Base-by-base conservation (phyloP, 345 rosid species). In the Cardamine chenopodiifolia region DNA sequence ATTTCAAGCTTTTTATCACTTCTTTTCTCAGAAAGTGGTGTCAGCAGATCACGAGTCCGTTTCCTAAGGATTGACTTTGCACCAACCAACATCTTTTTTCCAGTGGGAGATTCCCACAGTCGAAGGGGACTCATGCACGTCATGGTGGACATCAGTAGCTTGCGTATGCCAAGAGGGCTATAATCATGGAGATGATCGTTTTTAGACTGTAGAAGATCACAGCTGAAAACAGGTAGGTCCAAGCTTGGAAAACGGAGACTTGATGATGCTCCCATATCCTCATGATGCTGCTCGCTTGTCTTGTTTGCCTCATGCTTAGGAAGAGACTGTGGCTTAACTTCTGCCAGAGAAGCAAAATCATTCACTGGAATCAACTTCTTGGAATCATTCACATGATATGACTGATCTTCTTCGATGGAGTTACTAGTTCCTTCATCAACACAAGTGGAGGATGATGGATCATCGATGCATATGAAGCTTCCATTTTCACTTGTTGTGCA, bases 111-210 rank as follows among this genome's bases (percentile, higher is more conserved):
- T 66, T 87, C 96, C 99, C 97, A 90, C 64, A 92, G 80, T 77
- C 91, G 82, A 81, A 92, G 87, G 49, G 99, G 99, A 70, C 93
- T 87, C 68, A 92, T 83, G 82, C 97, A 88, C 81, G 87, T 83
- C 88, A 85, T 83, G 74, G 94, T 87, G 61, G 96, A 87, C 91
- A 92, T 84, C 90, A 89, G 89, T 69, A 95, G 79, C 82, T 95
- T 97, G 60, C 99, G 97, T 67, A 95, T 89, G 28, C 99, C 99
- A 34, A 95, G 92, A 53, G 99, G 99, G 70, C 99, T 95, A 61
- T 87, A 95, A 74, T 95, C 99, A 71, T 88, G 97, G 75, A 85
- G 89, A 74, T 74, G 78, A 66, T 92, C 98, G 60, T 83, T 81
- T 58, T 89, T 85, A 20, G 96, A 80, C 59, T 88, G 96, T 74